These are phyloP conservation scores for Discostella stelligera DNA, from an alignment of 352 stramenopile species.

Conservation along the genomic window DNA sequence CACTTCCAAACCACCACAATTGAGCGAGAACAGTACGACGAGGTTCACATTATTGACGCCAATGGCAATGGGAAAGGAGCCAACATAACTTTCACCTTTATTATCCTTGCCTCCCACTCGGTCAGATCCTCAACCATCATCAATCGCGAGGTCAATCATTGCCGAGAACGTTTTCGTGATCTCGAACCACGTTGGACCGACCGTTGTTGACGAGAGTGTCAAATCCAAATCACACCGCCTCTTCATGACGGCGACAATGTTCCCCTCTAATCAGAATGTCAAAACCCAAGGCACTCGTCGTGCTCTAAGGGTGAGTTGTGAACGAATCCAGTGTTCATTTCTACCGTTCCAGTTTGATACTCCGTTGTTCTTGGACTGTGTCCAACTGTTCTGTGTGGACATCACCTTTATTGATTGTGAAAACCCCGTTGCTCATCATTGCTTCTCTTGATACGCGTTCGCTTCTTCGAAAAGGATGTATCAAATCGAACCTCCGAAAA, in stretches of 20 bases:
- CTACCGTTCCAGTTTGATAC: neutral
- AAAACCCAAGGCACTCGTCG: constrained; percentile 23
- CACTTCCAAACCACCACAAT: constrained; percentile 4
- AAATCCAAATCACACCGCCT: neutral
- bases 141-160: constrained; percentile 3
- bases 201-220: constrained; percentile 10
- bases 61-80: constrained; percentile 14
- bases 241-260: constrained; percentile 19
- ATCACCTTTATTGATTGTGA: neutral
- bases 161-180: constrained; percentile 1
- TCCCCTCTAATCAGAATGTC: constrained; percentile 30
- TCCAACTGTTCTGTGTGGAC: too few species aligned
- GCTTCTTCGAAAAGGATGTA: constrained; percentile 26
- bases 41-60: constrained; percentile 10
- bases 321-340: neutral
- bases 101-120: neutral
- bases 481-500: constrained; percentile 35
- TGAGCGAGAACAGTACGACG: constrained; percentile 5
- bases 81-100: constrained; percentile 10
- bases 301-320: constrained; percentile 31
- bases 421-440: neutral
- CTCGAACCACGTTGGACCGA: neutral
- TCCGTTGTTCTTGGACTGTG: neutral
- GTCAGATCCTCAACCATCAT: constrained; percentile 10
- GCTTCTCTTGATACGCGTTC: neutral